Evolutionary conservation across 1,284 basidiomycete species (phyloP).

Genomic region (Puccinia triticina): DNA sequence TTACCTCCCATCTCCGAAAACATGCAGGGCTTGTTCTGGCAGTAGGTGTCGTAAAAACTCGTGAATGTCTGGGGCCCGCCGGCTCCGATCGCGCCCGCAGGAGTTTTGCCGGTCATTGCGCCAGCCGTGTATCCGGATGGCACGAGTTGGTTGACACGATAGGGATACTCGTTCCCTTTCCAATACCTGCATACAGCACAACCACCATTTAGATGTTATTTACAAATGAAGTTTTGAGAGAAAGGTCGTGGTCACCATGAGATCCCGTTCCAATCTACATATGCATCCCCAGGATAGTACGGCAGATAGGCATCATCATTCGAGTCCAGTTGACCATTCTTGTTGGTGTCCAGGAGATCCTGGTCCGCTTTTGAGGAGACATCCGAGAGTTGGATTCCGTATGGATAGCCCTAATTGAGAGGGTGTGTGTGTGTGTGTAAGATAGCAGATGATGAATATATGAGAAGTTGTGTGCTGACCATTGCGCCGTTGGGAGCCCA

Average conservation of each 20-base stretch:
- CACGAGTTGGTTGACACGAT: conserved; percentile 3
- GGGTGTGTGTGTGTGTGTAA: too few relatives aligned
- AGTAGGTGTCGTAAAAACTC: conserved; percentile 19
- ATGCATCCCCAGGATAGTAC: conserved; percentile 58
- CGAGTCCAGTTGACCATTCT: conserved; percentile 54
- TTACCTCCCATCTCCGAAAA: conserved; percentile 42
- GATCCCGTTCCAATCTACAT: conserved; percentile 59
- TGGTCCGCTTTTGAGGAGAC: conserved; percentile 54
- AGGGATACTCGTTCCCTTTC: conserved; percentile 28
- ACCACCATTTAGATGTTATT: neutral
- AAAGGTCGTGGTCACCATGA: conserved; percentile 51
- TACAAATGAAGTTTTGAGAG: neutral
- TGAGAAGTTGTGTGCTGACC: too few relatives aligned
- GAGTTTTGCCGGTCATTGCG: conserved; percentile 27
- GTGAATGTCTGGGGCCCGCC: neutral
- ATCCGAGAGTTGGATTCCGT: conserved; percentile 44
- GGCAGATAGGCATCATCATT: conserved; percentile 57
- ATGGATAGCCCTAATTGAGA: conserved; percentile 57
- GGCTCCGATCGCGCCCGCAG: neutral
- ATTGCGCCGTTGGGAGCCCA: conserved; percentile 59
- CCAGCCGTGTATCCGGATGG: conserved; percentile 17
- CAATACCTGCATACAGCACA: conserved; percentile 16
- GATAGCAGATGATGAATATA: too few relatives aligned
- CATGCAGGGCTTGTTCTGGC: conserved; percentile 28
- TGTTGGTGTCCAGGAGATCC: conserved; percentile 57